Percentiles rank a stretch among this genome's conserved stretches.
phyloP scores from a whole-genome alignment of 805 yeast species.

The Starmerella davenportii region DNA sequence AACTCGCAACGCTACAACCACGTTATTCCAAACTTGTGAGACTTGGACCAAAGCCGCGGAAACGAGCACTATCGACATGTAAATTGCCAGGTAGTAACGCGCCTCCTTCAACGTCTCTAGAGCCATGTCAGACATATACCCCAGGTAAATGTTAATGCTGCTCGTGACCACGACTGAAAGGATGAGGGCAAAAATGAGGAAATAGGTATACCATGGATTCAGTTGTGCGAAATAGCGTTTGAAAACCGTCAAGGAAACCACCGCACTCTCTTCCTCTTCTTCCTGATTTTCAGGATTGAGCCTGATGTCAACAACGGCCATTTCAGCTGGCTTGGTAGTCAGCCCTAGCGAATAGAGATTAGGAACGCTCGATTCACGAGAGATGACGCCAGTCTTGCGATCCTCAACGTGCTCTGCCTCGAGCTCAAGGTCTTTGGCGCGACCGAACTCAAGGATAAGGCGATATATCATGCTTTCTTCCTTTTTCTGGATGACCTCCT shows the following conservation, averaged over 20 bases:
- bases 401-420: constrained; percentile 49
- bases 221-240: constrained; percentile 17
- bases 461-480: constrained; percentile 11
- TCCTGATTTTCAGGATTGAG: constrained; percentile 18
- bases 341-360: constrained; percentile 4
- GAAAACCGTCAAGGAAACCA: constrained; percentile 14
- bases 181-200: constrained; percentile 24
- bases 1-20: constrained; percentile 25
- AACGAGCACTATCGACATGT: constrained; percentile 51
- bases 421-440: constrained; percentile 54
- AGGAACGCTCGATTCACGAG: constrained; percentile 4
- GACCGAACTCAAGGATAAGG: constrained; percentile 32
- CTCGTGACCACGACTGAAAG: constrained; percentile 19
- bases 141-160: constrained; percentile 13
- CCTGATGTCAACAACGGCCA: constrained; percentile 4
- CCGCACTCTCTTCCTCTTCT: constrained; percentile 15
- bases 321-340: constrained; percentile 4
- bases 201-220: constrained; percentile 24
- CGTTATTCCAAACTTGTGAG: constrained; percentile 37
- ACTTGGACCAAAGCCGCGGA: constrained; percentile 17
- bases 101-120: constrained; percentile 13
- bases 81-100: constrained; percentile 47
- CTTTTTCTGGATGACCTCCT: constrained; percentile 29
- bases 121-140: constrained; percentile 14
- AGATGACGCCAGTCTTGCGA: constrained; percentile 46